Evolutionary conservation across 2,329 filamentous ascomycete species (phyloP).

Genomic region (Neofusicoccum sp.): DNA sequence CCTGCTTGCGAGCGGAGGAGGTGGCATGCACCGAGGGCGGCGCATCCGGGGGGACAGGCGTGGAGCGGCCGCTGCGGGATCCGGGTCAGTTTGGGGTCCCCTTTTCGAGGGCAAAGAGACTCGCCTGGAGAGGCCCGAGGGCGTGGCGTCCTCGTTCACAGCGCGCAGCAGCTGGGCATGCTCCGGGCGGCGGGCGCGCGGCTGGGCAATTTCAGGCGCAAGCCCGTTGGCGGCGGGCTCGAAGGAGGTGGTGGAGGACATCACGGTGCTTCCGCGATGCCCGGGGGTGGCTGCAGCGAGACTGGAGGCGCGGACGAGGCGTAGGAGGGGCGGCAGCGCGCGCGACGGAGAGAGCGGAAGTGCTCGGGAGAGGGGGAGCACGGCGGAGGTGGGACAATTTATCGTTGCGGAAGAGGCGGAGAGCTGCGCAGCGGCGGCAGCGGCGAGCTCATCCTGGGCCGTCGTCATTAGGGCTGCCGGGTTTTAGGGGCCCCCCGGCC

Average conservation of each 20-base stretch:
- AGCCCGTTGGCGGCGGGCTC: constrained; percentile 28
- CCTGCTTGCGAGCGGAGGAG: constrained; percentile 80
- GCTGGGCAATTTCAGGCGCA: constrained; percentile 31
- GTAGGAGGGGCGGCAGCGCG: not conserved
- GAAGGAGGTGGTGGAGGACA: constrained; percentile 17
- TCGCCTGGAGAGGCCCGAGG: constrained; percentile 41
- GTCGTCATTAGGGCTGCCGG: constrained; percentile 15
- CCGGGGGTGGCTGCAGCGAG: not conserved
- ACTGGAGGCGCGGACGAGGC: not conserved
- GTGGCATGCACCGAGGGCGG: constrained; percentile 89
- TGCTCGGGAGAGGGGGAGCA: not conserved
- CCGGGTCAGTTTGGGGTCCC: constrained; percentile 9
- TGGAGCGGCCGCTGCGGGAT: constrained; percentile 70
- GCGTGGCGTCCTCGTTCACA: constrained; percentile 35
- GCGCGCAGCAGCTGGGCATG: constrained; percentile 39
- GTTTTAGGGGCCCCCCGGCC: constrained; percentile 8
- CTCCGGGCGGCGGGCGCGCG: constrained; percentile 40
- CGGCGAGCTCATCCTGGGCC: constrained; percentile 16
- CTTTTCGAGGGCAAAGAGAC: not conserved
- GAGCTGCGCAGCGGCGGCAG: not conserved
- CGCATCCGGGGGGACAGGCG: constrained; percentile 83
- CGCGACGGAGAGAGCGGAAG: not conserved
- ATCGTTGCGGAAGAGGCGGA: constrained; percentile 10
- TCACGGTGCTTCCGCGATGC: constrained; percentile 6
- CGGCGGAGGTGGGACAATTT: not conserved